Evolutionary conservation across 805 yeast genomes (phyloP).

Genomic region (Wickerhamiella kurtzmanii): DNA sequence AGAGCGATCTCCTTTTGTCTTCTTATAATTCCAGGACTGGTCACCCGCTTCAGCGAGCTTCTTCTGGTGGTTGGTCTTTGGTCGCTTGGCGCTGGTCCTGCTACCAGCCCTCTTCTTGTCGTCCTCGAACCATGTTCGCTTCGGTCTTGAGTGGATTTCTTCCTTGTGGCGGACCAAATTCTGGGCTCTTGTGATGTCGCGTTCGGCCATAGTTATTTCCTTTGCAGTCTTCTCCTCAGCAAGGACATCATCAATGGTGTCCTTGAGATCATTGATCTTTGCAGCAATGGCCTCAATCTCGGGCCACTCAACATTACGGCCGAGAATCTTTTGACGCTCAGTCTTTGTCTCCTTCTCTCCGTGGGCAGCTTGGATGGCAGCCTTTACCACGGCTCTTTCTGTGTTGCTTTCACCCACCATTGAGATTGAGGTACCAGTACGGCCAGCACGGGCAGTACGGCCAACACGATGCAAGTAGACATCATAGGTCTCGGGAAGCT

Average conservation of each 20-base stretch:
- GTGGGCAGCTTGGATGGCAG: conserved; percentile 61
- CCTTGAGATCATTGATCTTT: conserved; percentile 45
- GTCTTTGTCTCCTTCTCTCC: conserved; percentile 27
- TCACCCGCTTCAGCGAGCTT: conserved; percentile 47
- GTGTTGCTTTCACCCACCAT: conserved; percentile 85
- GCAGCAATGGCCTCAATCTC: conserved; percentile 59
- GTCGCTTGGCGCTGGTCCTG: conserved; percentile 19
- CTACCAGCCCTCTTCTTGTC: conserved; percentile 24
- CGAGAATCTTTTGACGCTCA: conserved; percentile 48
- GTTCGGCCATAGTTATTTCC: conserved; percentile 76
- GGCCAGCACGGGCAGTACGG: conserved; percentile 98
- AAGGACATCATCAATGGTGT: conserved; percentile 58
- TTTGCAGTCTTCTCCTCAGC: conserved; percentile 83
- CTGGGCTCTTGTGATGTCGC: conserved; percentile 76
- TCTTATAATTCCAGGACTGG: conserved; percentile 51
- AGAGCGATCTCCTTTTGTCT: conserved; percentile 60
- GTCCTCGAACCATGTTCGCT: conserved; percentile 89
- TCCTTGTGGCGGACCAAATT: conserved; percentile 65
- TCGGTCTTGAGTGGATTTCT: conserved; percentile 82
- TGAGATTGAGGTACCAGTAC: conserved; percentile 86
- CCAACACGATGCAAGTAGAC: conserved; percentile 95
- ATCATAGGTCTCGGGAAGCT: conserved; percentile 89
- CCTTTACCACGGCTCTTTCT: conserved; percentile 84
- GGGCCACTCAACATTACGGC: conserved; percentile 83
- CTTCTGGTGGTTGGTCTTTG: conserved; percentile 43